Percentiles rank a stretch among this genome's conserved stretches.
Evolutionary conservation across 768 basidiomycete genomes (phyloP).

Genomic region (Tylopilus rubrobrunneus): DNA sequence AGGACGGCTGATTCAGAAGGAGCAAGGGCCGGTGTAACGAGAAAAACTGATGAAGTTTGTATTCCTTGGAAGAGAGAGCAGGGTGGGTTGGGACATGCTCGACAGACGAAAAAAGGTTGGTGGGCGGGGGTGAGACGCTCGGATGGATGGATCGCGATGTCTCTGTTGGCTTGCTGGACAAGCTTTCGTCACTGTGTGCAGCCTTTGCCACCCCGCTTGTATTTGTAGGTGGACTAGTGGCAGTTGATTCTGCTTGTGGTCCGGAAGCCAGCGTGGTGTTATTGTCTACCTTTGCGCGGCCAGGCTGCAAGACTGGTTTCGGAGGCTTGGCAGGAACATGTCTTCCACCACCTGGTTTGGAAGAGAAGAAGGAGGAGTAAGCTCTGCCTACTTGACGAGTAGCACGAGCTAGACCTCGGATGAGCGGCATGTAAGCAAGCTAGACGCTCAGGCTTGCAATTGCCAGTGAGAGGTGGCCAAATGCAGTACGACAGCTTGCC

Average conservation of each 20-base stretch:
- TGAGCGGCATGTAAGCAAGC: constrained; percentile 41
- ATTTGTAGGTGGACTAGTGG: constrained; percentile 14
- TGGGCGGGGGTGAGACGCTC: constrained; percentile 15
- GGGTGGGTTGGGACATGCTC: constrained; percentile 42
- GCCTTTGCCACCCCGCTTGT: constrained; percentile 12
- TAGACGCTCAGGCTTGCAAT: too few relatives aligned
- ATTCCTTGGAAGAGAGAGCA: constrained; percentile 58
- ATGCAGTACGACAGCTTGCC: too few relatives aligned
- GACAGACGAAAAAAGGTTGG: constrained; percentile 5
- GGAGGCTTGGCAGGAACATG: constrained; percentile 71
- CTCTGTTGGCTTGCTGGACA: constrained; percentile 23
- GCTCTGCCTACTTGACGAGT: constrained; percentile 48
- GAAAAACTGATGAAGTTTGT: constrained; percentile 83
- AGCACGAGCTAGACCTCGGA: constrained; percentile 47
- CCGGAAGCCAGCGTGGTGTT: constrained; percentile 30
- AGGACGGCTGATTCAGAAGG: constrained; percentile 57
- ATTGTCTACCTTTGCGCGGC: constrained; percentile 38
- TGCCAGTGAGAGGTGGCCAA: too few relatives aligned
- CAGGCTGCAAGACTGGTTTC: constrained; percentile 39
- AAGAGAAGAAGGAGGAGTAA: constrained; percentile 79
- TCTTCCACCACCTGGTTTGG: constrained; percentile 69
- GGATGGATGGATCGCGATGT: constrained; percentile 10
- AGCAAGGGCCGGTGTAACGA: constrained; percentile 76
- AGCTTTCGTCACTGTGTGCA: constrained; percentile 26
- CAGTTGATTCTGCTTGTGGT: constrained; percentile 28